Base-by-base conservation (phyloP, 352 stramenopile species). In the Plasmopara muralis region DNA sequence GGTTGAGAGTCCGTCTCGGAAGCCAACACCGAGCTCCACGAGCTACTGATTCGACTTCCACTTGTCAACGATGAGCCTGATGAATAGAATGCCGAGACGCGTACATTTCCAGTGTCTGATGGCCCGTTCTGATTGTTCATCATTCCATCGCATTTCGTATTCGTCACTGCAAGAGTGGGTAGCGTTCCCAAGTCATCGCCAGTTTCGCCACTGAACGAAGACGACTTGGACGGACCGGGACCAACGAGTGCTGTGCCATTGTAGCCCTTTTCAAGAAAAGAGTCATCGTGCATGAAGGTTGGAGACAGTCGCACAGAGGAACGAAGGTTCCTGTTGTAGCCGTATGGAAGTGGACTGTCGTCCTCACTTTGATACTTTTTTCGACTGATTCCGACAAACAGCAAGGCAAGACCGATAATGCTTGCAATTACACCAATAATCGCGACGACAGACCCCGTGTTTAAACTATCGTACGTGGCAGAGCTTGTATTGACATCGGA, bases 21-120 rank as follows among this genome's bases (percentile, higher is more conserved):
- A 31, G 64, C 77, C 39, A 90, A 53, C 18, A 90, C 79, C 2
- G 79, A 90, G 54, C 79, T 90, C 79, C 79, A 90, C 15, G 73
- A 77, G 16, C 77, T 70, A 25, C 79, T 90, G 16, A 70, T 57
- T 2, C 62, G 62, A 56, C 66, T 75, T 12, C 53, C 53, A 18
- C 74, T 85, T 25, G 66, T 64, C n/a, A 80, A 39, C 0, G 72
- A 82, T 9, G 77, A 86, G 15, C 66, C 68, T 28, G 61, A 54
- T 5, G 63, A 77, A 47, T 61, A 80, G 35, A 68, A 18, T 0
- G 57, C 55, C 29, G 69, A 60, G 39, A 64, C 29, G 8, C 70
- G 51, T 16, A 58, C 38, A 38, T 70, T 57, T 10, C 37, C 45
- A 15, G 48, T 39, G n/a, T 63, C 39, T 30, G 60, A 31, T 6